Evolutionary conservation across 345 rosid genomes (phyloP).

Genomic region (Aquilaria malaccensis): DNA sequence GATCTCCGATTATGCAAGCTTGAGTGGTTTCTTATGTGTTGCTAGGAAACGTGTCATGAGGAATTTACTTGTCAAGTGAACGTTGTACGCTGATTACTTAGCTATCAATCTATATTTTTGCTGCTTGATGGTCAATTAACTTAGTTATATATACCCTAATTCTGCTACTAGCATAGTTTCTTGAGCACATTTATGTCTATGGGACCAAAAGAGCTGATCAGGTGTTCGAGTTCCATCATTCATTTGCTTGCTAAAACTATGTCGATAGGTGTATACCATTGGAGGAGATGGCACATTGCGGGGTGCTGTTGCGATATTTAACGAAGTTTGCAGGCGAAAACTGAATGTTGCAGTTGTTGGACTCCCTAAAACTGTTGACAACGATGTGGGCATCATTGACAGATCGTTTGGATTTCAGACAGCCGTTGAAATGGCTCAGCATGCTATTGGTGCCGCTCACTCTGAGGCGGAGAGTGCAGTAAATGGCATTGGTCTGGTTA

Average conservation of each 20-base stretch:
- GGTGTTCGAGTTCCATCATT: too few relatives aligned
- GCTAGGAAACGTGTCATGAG: too few relatives aligned
- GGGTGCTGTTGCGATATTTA: constrained; percentile 66
- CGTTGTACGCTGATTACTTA: too few relatives aligned
- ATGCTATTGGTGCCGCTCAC: constrained; percentile 78
- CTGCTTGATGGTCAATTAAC: too few relatives aligned
- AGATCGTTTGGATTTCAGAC: constrained; percentile 91
- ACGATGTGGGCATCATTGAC: constrained; percentile 83
- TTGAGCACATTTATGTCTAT: too few relatives aligned
- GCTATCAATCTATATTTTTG: too few relatives aligned
- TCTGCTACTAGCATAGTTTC: too few relatives aligned
- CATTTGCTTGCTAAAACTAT: neutral
- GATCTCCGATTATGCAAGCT: neutral
- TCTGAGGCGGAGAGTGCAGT: constrained; percentile 95
- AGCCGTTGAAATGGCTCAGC: constrained; percentile 86
- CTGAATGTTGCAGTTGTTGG: constrained; percentile 49
- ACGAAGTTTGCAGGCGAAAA: constrained; percentile 43
- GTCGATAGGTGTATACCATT: constrained; percentile 50
- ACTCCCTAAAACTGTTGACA: constrained; percentile 84
- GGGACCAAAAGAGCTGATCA: too few relatives aligned
- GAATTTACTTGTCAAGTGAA: too few relatives aligned
- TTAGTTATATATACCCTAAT: too few relatives aligned
- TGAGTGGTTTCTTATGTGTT: neutral
- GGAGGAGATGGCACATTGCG: constrained; percentile 93
- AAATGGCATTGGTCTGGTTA: constrained; percentile 80